Conservation (phyloP, 352 stramenopile species). For the Plasmopara viticola region DNA sequence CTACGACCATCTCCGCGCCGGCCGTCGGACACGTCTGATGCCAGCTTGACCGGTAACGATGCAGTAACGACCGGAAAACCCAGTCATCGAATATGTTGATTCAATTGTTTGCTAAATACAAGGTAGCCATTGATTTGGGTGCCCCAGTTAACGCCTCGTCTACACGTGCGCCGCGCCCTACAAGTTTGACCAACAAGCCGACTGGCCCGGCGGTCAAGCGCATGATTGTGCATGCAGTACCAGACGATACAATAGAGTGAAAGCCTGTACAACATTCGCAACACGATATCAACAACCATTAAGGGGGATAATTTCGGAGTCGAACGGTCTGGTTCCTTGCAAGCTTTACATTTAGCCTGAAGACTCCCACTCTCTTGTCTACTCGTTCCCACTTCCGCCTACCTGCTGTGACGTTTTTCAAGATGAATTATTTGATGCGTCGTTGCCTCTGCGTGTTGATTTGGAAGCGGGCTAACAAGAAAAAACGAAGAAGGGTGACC, state of each 20-base stretch:
- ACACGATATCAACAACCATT: background rate
- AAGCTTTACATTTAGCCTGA: background rate
- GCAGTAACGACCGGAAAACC: background rate
- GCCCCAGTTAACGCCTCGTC: background rate
- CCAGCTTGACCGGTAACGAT: background rate
- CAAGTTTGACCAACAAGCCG: no score
- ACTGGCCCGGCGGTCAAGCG: no score
- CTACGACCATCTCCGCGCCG: background rate
- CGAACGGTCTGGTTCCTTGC: background rate
- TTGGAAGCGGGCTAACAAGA: background rate
- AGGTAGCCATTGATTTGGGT: background rate
- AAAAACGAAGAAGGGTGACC: background rate
- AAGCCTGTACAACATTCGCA: slow-evolving; percentile 1
- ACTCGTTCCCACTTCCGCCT: background rate
- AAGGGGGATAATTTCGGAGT: background rate
- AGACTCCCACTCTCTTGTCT: background rate
- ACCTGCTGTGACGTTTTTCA: background rate
- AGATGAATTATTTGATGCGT: background rate
- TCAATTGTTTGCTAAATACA: no score
- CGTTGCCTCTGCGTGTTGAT: background rate
- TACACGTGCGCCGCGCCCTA: background rate
- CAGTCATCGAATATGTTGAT: background rate
- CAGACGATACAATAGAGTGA: background rate
- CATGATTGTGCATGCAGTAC: background rate
- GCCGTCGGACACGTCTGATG: background rate